These are phyloP conservation scores for Aureobasidium sp. DNA, from an alignment of 2,329 filamentous ascomycete species.

Conservation along the genomic window DNA sequence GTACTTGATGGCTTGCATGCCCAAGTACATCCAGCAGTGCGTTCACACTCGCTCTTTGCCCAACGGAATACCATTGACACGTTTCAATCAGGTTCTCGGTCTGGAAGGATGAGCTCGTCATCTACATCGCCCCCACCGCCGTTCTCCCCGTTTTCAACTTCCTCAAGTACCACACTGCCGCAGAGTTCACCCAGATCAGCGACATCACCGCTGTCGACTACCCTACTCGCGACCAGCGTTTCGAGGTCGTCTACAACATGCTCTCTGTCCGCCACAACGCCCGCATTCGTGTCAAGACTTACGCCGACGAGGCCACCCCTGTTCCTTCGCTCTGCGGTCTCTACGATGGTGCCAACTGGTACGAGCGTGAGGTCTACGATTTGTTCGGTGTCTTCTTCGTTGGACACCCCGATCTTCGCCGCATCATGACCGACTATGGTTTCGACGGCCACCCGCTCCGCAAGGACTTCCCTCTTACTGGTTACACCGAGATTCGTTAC, in stretches of 20 bases:
- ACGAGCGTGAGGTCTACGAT: constrained; percentile 96
- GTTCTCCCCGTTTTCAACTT: constrained; percentile 89
- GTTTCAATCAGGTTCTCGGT: constrained; percentile 63
- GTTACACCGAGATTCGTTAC: constrained; percentile 95
- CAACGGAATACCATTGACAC: neutral
- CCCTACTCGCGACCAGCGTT: constrained; percentile 88
- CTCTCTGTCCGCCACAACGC: constrained; percentile 94
- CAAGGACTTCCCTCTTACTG: constrained; percentile 96
- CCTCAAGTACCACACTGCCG: constrained; percentile 94
- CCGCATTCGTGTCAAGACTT: constrained; percentile 95
- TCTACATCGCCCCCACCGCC: constrained; percentile 67
- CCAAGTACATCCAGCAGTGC: constrained; percentile 91
- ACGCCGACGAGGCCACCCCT: constrained; percentile 89
- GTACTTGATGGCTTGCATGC: constrained; percentile 92
- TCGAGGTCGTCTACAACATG: constrained; percentile 97
- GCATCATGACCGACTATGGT: constrained; percentile 99
- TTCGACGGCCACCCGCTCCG: constrained; percentile 96
- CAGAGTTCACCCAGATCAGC: constrained; percentile 89
- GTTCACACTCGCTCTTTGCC: constrained; percentile 9
- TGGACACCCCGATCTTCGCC: constrained; percentile 86
- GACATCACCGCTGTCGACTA: constrained; percentile 94
- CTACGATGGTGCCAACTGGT: constrained; percentile 97
- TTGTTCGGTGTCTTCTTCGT: constrained; percentile 96
- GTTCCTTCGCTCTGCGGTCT: constrained; percentile 80
- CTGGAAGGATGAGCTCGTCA: constrained; percentile 95